A percentile compares a stretch with the other conserved stretches of the same genome.
These are phyloP conservation scores for Pseudogymnoascus sp. DNA, from an alignment of 2,329 filamentous ascomycete species.

Conservation along the genomic window DNA sequence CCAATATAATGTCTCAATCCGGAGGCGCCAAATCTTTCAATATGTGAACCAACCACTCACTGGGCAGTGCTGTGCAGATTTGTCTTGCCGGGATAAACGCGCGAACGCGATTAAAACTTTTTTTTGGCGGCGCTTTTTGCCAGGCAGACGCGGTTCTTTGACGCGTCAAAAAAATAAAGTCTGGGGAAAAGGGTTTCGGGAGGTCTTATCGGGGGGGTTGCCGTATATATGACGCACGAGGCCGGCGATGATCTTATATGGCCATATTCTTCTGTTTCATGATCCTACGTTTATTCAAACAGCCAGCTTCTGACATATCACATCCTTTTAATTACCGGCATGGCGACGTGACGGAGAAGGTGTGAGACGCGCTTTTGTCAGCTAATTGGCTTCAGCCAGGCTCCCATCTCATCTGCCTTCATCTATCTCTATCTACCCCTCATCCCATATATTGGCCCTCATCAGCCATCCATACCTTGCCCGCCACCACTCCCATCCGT, in stretches of 20 bases:
- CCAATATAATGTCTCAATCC: neutral
- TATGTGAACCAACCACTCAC: neutral
- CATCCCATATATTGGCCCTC: neutral
- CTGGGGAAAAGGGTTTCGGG: neutral
- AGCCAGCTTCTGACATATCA: neutral
- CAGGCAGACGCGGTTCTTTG: neutral
- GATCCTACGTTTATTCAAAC: neutral
- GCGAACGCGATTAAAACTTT: conserved; percentile 5
- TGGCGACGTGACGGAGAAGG: neutral
- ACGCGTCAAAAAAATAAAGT: conserved; percentile 1
- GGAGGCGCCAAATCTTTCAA: neutral
- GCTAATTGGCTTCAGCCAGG: neutral
- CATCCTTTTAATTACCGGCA: neutral
- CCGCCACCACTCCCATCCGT: neutral
- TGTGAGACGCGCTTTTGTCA: neutral
- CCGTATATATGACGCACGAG: conserved; percentile 6
- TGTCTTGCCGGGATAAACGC: neutral
- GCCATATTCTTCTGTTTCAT: neutral
- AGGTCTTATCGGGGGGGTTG: neutral
- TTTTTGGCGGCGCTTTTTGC: neutral
- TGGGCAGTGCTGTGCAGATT: neutral
- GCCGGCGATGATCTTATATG: neutral
- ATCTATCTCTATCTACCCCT: neutral
- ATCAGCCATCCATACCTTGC: neutral
- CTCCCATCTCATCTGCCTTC: neutral